phyloP scores from a whole-genome alignment of 257 asterid species.

The Capsicum pubescens region DNA sequence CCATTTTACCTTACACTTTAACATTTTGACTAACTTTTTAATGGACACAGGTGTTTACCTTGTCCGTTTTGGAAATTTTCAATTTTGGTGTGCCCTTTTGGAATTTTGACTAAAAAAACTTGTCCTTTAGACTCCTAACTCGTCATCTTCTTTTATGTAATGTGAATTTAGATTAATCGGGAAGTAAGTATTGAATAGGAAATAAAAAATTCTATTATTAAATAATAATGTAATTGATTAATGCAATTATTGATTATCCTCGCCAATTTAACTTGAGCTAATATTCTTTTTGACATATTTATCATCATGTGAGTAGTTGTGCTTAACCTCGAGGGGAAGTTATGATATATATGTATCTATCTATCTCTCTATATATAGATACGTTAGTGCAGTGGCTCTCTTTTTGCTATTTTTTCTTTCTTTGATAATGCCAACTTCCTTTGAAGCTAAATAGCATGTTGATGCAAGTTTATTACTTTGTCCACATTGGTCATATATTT shows the following conservation, averaged over 20 bases:
- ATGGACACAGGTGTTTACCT: no score
- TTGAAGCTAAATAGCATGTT: neutral
- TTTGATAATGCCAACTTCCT: neutral
- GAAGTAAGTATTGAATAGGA: neutral
- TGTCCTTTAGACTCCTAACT: no score
- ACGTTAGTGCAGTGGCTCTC: no score
- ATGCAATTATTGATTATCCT: neutral
- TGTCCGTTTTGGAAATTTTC: no score
- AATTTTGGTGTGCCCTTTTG: no score
- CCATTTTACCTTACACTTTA: no score
- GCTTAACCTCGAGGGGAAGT: neutral
- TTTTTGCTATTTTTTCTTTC: neutral
- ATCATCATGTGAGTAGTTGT: no score
- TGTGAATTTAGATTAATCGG: neutral
- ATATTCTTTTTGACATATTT: no score
- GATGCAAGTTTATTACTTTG: neutral
- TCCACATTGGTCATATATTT: neutral
- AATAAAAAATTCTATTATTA: neutral
- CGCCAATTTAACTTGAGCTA: neutral
- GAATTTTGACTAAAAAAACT: no score
- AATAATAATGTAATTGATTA: neutral
- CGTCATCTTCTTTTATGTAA: neutral
- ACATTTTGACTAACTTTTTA: no score
- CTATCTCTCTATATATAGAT: no score
- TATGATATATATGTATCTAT: no score